Conservation (phyloP, 192 early-diverging fungal species). For the Coemansia sp. region DNA sequence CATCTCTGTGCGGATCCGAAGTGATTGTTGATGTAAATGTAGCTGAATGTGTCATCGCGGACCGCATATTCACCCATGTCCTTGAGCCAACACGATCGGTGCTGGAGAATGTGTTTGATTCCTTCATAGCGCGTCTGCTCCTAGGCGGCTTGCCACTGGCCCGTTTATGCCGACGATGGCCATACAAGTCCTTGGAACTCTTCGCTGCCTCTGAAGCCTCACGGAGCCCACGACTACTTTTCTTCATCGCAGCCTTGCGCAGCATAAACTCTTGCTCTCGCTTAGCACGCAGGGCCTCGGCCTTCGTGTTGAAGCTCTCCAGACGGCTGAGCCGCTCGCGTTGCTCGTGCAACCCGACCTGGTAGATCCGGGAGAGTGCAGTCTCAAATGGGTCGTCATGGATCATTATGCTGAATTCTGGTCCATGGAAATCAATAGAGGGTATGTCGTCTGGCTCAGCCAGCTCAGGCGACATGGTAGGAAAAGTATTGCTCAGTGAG, state of each 20-base stretch:
- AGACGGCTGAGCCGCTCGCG: slow-evolving; percentile 49
- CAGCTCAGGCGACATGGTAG: slow-evolving; percentile 29
- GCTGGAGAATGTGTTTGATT: slow-evolving; percentile 22
- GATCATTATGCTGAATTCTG: slow-evolving; percentile 45
- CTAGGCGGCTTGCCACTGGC: slow-evolving; percentile 1
- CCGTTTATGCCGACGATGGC: neutral
- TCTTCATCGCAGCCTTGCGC: slow-evolving; percentile 3
- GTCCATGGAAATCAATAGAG: slow-evolving; percentile 41
- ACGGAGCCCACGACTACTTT: neutral
- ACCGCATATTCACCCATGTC: neutral
- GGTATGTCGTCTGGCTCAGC: slow-evolving; percentile 49
- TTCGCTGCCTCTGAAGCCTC: neutral
- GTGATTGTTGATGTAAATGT: slow-evolving; percentile 19
- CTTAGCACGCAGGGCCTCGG: slow-evolving; percentile 30
- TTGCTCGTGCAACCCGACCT: slow-evolving; percentile 52
- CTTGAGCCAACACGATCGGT: neutral
- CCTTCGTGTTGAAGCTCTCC: slow-evolving; percentile 52
- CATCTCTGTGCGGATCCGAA: neutral
- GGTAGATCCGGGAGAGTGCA: slow-evolving; percentile 53
- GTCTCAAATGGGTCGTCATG: slow-evolving; percentile 60
- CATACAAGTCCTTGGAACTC: neutral
- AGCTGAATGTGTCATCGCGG: slow-evolving; percentile 11
- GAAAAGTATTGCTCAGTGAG: slow-evolving; percentile 22
- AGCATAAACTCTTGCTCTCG: slow-evolving; percentile 28
- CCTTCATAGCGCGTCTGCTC: neutral